Conservation (phyloP, 768 basidiomycete genomes). For the Favolaschia claudopus region DNA sequence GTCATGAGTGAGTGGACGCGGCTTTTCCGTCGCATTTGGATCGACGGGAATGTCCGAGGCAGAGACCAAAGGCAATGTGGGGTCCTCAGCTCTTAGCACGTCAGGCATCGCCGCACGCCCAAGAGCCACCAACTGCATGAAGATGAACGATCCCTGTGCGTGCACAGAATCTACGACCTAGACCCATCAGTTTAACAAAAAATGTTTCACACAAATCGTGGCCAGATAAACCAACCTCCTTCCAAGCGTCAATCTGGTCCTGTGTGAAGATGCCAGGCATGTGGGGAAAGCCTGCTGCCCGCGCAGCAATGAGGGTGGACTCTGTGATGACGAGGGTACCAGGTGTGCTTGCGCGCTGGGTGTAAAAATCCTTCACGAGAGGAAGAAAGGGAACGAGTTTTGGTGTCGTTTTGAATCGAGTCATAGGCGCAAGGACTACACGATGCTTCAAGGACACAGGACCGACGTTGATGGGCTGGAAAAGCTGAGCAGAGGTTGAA, state of each 20-base stretch:
- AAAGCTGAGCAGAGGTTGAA: conserved; percentile 35
- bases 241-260: conserved; percentile 64
- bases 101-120: conserved; percentile 43
- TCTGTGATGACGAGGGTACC: conserved; percentile 56
- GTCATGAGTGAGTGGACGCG: conserved; percentile 44
- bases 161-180: conserved; percentile 51
- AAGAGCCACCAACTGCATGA: conserved; percentile 60
- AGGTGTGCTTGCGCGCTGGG: conserved; percentile 42
- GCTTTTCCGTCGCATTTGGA: conserved; percentile 15
- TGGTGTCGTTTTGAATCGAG: conserved; percentile 36
- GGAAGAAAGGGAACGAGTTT: conserved; percentile 37
- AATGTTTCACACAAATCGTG: neutral
- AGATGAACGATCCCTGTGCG: conserved; percentile 49
- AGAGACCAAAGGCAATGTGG: conserved; percentile 32
- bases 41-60: conserved; percentile 32
- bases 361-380: conserved; percentile 44
- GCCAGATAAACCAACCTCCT: conserved; percentile 44
- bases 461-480: conserved; percentile 42
- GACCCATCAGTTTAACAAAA: neutral
- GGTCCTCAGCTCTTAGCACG: conserved; percentile 27
- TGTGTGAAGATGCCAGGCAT: conserved; percentile 58
- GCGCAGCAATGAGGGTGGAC: conserved; percentile 46
- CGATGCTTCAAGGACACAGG: conserved; percentile 40
- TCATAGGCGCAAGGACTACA: conserved; percentile 46
- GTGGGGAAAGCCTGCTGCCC: conserved; percentile 39